A percentile compares a stretch with the other conserved stretches of the same genome.
Evolutionary conservation across 305 asterid species (phyloP).

Genomic region (Solanum hybrid): DNA sequence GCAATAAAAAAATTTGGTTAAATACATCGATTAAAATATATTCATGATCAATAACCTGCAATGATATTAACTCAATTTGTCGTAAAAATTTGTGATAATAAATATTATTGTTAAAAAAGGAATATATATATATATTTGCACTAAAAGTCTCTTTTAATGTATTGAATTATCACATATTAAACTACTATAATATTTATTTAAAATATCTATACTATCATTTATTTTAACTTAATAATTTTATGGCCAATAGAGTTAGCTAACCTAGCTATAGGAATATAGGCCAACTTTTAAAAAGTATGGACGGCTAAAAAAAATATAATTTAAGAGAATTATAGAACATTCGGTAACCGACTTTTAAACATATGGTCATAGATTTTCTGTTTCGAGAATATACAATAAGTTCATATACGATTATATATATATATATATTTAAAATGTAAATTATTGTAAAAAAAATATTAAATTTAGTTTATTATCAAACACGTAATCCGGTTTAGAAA

Average conservation of each 20-base stretch:
- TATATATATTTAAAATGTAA: neutral
- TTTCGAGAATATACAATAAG: neutral
- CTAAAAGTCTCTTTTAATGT: neutral
- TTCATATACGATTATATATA: neutral
- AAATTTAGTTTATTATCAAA: neutral
- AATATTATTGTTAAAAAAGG: too few relatives aligned
- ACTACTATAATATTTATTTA: neutral
- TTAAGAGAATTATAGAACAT: neutral
- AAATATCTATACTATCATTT: neutral
- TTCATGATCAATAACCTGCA: neutral
- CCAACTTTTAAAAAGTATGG: neutral
- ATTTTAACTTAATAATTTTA: neutral
- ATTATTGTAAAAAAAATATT: neutral
- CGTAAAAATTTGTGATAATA: neutral
- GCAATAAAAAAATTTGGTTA: neutral
- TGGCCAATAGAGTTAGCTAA: neutral
- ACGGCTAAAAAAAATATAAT: neutral
- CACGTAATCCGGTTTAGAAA: neutral
- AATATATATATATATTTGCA: neutral
- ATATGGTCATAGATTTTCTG: neutral
- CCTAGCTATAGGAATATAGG: neutral
- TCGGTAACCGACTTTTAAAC: neutral
- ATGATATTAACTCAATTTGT: neutral
- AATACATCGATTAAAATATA: neutral
- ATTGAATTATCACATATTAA: neutral